These are phyloP conservation scores for Psilocybe mexicana DNA, from an alignment of 1,284 basidiomycete genomes.

Conservation along the genomic window DNA sequence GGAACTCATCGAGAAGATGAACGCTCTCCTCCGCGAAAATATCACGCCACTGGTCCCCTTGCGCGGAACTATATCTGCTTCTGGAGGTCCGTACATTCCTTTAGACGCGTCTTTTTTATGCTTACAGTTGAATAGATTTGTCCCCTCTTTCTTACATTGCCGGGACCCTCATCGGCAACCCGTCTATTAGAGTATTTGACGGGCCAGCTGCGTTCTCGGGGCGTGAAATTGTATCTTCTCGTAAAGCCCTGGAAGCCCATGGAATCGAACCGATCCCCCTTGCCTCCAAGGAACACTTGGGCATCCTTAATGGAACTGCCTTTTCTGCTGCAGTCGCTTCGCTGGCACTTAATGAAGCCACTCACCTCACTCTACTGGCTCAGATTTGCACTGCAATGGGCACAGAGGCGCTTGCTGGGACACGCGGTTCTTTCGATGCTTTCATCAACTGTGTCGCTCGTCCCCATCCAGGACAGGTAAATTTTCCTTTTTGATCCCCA, in stretches of 20 bases:
- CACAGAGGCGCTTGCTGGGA: slow-evolving; percentile 77
- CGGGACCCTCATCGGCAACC: slow-evolving; percentile 75
- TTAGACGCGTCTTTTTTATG: background rate
- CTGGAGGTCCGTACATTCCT: slow-evolving; percentile 58
- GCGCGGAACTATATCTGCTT: slow-evolving; percentile 81
- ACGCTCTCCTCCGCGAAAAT: slow-evolving; percentile 68
- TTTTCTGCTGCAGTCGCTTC: slow-evolving; percentile 71
- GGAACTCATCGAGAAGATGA: slow-evolving; percentile 81
- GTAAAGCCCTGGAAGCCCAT: slow-evolving; percentile 67
- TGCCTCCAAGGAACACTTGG: slow-evolving; percentile 79
- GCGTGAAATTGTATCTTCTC: slow-evolving; percentile 59
- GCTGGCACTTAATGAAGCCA: slow-evolving; percentile 71
- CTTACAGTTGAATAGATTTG: slow-evolving; percentile 47
- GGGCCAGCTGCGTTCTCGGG: slow-evolving; percentile 52
- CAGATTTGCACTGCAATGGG: slow-evolving; percentile 85
- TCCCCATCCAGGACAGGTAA: slow-evolving; percentile 84
- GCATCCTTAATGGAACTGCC: slow-evolving; percentile 82
- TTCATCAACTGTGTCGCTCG: slow-evolving; percentile 81
- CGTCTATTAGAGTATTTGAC: slow-evolving; percentile 75
- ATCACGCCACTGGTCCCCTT: slow-evolving; percentile 85
- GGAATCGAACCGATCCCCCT: slow-evolving; percentile 69
- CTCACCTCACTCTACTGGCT: slow-evolving; percentile 69
- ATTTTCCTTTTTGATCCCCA: slow-evolving; percentile 11
- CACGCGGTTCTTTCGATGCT: slow-evolving; percentile 71
- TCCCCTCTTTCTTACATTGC: slow-evolving; percentile 86